Evolutionary conservation across 768 basidiomycete genomes (phyloP).

Genomic region (Amanita muscaria): DNA sequence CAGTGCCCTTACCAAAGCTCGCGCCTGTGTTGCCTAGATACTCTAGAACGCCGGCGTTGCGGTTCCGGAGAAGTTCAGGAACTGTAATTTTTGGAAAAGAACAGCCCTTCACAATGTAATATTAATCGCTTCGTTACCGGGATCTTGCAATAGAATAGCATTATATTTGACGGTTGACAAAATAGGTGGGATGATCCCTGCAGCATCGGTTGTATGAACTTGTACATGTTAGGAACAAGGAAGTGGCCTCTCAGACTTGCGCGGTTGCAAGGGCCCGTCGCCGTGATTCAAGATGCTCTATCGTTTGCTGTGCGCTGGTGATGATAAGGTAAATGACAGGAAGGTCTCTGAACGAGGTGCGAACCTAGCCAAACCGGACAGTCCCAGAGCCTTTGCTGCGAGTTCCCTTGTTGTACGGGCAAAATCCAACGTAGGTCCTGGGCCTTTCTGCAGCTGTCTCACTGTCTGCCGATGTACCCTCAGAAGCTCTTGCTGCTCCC

Average conservation of each 20-base stretch:
- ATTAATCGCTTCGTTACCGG: no score
- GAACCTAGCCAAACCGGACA: slow-evolving; percentile 18
- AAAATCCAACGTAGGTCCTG: slow-evolving; percentile 9
- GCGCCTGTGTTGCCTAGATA: no score
- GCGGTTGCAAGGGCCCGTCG: slow-evolving; percentile 1
- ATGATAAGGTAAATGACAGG: background rate
- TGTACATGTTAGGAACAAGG: background rate
- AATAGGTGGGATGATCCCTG: no score
- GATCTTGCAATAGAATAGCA: no score
- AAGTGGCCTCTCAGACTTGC: background rate
- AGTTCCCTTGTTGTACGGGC: slow-evolving; percentile 18
- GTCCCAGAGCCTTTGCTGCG: slow-evolving; percentile 22
- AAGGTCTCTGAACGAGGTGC: background rate
- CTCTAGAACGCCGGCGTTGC: no score
- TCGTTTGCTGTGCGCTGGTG: slow-evolving; percentile 18
- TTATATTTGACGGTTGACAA: no score
- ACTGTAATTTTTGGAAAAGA: no score
- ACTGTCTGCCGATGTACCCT: background rate
- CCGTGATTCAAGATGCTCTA: slow-evolving; percentile 13
- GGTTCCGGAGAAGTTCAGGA: no score
- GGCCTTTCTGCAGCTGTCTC: background rate
- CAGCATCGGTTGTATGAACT: no score
- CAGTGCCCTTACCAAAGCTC: no score
- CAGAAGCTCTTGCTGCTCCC: slow-evolving; percentile 5
- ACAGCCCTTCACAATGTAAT: no score